Conservation (phyloP, 2,329 filamentous ascomycete genomes). For the Paraphoma chrysanthemicola region DNA sequence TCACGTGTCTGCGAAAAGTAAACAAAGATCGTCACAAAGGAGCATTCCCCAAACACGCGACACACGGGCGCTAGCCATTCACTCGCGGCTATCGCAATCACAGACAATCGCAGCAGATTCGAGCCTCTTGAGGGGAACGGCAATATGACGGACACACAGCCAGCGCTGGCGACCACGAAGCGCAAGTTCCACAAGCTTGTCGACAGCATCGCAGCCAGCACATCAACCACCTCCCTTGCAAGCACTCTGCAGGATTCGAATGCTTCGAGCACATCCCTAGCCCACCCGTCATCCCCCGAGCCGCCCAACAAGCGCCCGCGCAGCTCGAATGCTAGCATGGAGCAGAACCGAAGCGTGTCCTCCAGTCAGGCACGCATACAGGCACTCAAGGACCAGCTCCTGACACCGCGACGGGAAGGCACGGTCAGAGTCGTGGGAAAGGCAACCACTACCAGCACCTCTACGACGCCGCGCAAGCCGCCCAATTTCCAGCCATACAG, state of each 20-base stretch:
- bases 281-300: conserved; percentile 31
- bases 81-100: background rate
- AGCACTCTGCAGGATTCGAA: conserved; percentile 47
- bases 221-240: conserved; percentile 51
- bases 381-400: conserved; percentile 41
- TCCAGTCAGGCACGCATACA: conserved; percentile 39
- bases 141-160: conserved; percentile 32
- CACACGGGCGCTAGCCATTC: background rate
- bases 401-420: conserved; percentile 32
- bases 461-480: conserved; percentile 42
- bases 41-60: background rate
- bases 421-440: conserved; percentile 42
- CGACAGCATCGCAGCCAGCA: conserved; percentile 61
- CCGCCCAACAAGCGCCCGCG: conserved; percentile 45
- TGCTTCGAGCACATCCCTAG: conserved; percentile 37
- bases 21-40: conserved; percentile 33
- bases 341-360: conserved; percentile 35
- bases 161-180: conserved; percentile 77
- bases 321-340: conserved; percentile 35
- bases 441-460: conserved; percentile 30
- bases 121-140: background rate
- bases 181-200: conserved; percentile 77
- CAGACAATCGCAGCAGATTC: background rate
- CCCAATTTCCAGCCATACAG: conserved; percentile 88
- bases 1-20: conserved; percentile 11